A percentile compares a stretch with the other conserved stretches of the same genome.
Evolutionary conservation across 768 basidiomycete species (phyloP).

Genomic region (Pisolithus albus): DNA sequence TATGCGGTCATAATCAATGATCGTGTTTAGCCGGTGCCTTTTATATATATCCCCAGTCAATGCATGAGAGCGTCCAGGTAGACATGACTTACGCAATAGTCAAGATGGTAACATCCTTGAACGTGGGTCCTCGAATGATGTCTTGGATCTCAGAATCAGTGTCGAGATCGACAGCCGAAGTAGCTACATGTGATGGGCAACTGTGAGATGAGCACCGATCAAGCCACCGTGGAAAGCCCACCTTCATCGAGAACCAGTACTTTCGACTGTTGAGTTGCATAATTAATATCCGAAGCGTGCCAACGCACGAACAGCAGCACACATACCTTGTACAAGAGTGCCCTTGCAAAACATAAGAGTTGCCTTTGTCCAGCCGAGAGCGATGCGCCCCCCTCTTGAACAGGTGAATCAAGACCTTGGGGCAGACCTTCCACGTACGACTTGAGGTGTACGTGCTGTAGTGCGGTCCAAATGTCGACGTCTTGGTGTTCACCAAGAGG

Average conservation of each 20-base stretch:
- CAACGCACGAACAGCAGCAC: background rate
- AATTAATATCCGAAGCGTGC: background rate
- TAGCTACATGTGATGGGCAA: constrained; percentile 40
- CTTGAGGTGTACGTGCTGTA: constrained; percentile 68
- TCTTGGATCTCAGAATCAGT: constrained; percentile 86
- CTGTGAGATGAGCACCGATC: background rate
- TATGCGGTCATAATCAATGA: constrained; percentile 73
- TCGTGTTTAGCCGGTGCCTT: constrained; percentile 78
- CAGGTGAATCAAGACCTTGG: constrained; percentile 63
- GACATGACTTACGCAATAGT: constrained; percentile 66
- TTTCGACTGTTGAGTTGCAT: constrained; percentile 46
- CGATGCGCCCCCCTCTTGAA: constrained; percentile 75
- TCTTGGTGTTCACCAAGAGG: constrained; percentile 72
- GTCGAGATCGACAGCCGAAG: constrained; percentile 85
- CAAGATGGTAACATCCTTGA: constrained; percentile 72
- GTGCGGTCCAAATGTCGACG: constrained; percentile 79
- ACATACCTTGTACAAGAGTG: constrained; percentile 64
- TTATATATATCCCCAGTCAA: background rate
- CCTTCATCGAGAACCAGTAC: constrained; percentile 94
- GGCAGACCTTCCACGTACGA: constrained; percentile 59
- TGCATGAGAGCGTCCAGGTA: background rate
- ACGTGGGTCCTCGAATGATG: constrained; percentile 76
- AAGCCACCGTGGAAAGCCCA: constrained; percentile 12
- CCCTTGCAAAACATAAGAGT: constrained; percentile 82
- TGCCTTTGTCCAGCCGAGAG: constrained; percentile 84